Percentiles rank a stretch among this genome's conserved stretches.
Conservation (phyloP, 306 rosid species). For the Carpinus viminea region DNA sequence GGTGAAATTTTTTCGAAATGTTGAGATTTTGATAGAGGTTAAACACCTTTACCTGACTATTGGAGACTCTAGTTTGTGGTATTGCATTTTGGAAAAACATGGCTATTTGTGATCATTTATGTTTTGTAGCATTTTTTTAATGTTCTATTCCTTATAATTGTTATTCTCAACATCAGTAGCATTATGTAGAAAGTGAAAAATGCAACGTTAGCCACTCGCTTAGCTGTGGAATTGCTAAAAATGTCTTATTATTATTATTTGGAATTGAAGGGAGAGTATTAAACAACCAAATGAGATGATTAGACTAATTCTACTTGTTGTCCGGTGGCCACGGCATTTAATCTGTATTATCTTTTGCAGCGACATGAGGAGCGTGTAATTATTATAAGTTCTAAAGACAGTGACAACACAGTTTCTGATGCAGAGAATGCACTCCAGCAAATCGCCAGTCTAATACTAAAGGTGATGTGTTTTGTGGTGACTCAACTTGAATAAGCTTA, state of each 20-base stretch:
- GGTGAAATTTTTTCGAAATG: not conserved
- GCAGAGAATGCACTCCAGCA: constrained; percentile 87
- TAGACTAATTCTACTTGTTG: too few relatives aligned
- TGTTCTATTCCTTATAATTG: not conserved
- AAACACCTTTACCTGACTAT: not conserved
- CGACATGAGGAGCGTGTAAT: constrained; percentile 94
- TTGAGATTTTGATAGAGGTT: not conserved
- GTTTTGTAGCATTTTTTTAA: not conserved
- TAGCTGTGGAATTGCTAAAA: not conserved
- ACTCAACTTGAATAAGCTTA: constrained; percentile 11
- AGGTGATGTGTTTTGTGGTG: constrained; percentile 45
- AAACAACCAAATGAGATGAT: not conserved
- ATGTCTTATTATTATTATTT: not conserved
- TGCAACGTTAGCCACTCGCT: not conserved
- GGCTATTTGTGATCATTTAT: not conserved
- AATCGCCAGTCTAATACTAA: constrained; percentile 72
- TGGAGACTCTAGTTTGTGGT: not conserved
- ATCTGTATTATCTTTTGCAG: constrained; percentile 43
- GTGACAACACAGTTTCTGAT: constrained; percentile 61
- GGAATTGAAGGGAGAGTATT: not conserved
- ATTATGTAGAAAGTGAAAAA: not conserved
- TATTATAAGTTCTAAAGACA: constrained; percentile 80
- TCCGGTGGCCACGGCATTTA: not conserved
- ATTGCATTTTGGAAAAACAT: not conserved
- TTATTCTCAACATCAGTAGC: not conserved